Percentiles rank a stretch among this genome's conserved stretches.
These are phyloP conservation scores for Babesia bigemina DNA, from an alignment of 169 alveolate species.

Conservation along the genomic window DNA sequence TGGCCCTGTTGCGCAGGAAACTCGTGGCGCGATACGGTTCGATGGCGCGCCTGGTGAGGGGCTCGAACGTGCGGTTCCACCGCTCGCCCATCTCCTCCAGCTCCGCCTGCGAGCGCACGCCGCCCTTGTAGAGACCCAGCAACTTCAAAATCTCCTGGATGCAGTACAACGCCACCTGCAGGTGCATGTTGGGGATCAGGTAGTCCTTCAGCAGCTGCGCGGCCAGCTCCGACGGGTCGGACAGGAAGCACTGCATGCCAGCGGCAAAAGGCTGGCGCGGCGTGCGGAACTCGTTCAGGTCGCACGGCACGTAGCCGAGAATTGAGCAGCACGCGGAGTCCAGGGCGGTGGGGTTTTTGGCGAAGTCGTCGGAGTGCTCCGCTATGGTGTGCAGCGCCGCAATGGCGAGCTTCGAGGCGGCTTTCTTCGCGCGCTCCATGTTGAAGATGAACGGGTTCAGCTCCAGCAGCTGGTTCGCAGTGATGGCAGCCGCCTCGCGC, in stretches of 20 bases:
- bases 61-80: slow-evolving; percentile 32
- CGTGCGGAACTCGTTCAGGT: slow-evolving; percentile 15
- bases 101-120: slow-evolving; percentile 23
- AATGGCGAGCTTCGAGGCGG: slow-evolving; percentile 23
- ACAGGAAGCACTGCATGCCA: background rate
- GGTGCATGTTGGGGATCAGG: slow-evolving; percentile 56
- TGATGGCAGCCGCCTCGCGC: slow-evolving; percentile 48
- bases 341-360: slow-evolving; percentile 38
- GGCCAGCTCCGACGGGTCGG: slow-evolving; percentile 32
- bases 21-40: slow-evolving; percentile 52
- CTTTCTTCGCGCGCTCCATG: slow-evolving; percentile 10
- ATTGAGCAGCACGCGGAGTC: slow-evolving; percentile 44
- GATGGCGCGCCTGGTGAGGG: slow-evolving; percentile 14
- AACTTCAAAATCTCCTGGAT: slow-evolving; percentile 51
- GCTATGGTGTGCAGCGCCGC: slow-evolving; percentile 41
- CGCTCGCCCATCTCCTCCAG: slow-evolving; percentile 12
- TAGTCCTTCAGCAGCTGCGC: slow-evolving; percentile 17
- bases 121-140: slow-evolving; percentile 30
- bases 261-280: background rate
- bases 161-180: slow-evolving; percentile 50
- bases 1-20: slow-evolving; percentile 39
- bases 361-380: slow-evolving; percentile 45
- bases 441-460: slow-evolving; percentile 46
- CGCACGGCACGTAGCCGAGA: slow-evolving; percentile 47
- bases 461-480: slow-evolving; percentile 40